These are phyloP conservation scores for Chalciporus piperatus DNA, from an alignment of 768 basidiomycete genomes.

Conservation along the genomic window DNA sequence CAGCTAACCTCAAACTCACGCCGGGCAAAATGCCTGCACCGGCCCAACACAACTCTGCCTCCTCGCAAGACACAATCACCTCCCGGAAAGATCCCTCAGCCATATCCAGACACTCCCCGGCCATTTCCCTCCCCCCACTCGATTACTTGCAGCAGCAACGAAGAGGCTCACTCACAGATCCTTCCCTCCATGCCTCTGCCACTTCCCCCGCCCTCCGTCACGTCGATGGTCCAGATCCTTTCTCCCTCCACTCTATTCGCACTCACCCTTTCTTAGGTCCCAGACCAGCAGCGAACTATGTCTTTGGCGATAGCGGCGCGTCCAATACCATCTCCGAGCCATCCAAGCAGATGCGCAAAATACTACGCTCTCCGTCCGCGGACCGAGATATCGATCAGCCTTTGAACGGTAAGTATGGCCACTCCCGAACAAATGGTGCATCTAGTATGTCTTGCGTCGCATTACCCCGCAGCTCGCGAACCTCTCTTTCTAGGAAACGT, in stretches of 20 bases:
- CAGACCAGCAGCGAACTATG: conserved; percentile 64
- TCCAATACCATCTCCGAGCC: conserved; percentile 40
- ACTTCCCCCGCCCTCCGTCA: conserved; percentile 18
- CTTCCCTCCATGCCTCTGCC: conserved; percentile 61
- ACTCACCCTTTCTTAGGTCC: conserved; percentile 39
- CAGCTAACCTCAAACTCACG: too few species aligned
- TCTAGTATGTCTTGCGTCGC: conserved; percentile 22
- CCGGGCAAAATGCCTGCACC: conserved; percentile 13
- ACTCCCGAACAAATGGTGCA: conserved; percentile 20
- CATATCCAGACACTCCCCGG: conserved; percentile 45
- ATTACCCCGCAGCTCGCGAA: conserved; percentile 11
- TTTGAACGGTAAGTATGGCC: conserved; percentile 16
- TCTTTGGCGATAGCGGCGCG: conserved; percentile 54
- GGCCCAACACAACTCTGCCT: conserved; percentile 3
- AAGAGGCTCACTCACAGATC: conserved; percentile 83
- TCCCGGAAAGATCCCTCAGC: conserved; percentile 29
- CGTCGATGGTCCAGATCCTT: conserved; percentile 21
- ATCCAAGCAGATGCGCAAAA: conserved; percentile 46
- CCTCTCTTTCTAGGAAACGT: conserved; percentile 27
- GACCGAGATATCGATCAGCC: conserved; percentile 36
- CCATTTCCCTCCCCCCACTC: conserved; percentile 68
- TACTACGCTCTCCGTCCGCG: conserved; percentile 56
- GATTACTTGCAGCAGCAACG: conserved; percentile 78
- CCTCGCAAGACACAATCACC: conserved; percentile 15
- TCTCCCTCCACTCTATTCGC: conserved; percentile 12